Evolutionary conservation across 768 basidiomycete genomes (phyloP).

Genomic region (Clitopilus passeckerianus): DNA sequence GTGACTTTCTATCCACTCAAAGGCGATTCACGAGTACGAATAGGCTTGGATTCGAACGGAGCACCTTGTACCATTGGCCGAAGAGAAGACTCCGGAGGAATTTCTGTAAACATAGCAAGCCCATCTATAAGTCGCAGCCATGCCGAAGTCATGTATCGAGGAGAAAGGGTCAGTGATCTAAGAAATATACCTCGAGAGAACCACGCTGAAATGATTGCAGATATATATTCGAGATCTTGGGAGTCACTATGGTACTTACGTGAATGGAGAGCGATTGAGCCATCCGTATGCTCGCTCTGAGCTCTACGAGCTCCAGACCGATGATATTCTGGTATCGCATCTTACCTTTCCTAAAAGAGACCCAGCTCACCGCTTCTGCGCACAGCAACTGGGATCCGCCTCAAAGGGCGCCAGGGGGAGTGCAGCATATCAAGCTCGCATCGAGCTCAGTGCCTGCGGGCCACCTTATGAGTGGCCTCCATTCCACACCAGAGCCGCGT

Average conservation of each 20-base stretch:
- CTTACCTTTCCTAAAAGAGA: not conserved
- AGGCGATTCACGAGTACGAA: not conserved
- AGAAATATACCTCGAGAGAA: not conserved
- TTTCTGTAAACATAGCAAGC: not conserved
- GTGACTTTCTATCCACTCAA: not conserved
- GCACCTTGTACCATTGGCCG: not conserved
- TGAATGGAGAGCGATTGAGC: constrained; percentile 4
- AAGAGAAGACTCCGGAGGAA: not conserved
- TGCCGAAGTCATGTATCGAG: not conserved
- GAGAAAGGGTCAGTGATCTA: not conserved
- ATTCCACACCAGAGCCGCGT: not conserved
- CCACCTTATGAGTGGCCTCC: not conserved
- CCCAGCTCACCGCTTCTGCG: too few relatives aligned
- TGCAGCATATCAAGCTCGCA: not conserved
- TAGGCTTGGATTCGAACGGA: not conserved
- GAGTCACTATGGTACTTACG: constrained; percentile 1
- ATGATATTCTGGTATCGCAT: not conserved
- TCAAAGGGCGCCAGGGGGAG: too few relatives aligned
- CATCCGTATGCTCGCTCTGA: not conserved
- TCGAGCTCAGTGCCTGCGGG: not conserved
- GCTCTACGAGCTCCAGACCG: not conserved
- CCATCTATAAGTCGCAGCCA: not conserved
- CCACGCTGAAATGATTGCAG: not conserved
- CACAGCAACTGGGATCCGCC: too few relatives aligned
- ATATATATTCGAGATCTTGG: not conserved